A percentile compares a stretch with the other conserved stretches of the same genome.
Evolutionary conservation across 495 filamentous ascomycete species (phyloP).

Genomic region (Penicillium cataractarum): DNA sequence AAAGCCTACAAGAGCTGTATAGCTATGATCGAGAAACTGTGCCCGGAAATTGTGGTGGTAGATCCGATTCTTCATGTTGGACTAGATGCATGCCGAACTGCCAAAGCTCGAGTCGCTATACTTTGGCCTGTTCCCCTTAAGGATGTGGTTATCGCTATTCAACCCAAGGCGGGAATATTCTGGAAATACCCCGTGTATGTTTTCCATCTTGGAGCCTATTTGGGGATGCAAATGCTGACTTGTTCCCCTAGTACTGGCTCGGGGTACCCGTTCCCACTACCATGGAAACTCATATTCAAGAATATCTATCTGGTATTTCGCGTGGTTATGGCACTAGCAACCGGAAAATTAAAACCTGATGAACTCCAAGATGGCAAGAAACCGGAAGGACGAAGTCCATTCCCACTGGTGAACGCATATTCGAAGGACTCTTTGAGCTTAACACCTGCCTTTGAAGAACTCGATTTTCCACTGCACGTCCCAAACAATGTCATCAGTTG

Average conservation of each 20-base stretch:
- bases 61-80: conserved; percentile 56
- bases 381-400: conserved; percentile 31
- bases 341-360: conserved; percentile 29
- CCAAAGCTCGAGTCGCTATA: conserved; percentile 30
- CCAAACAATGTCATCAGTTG: conserved; percentile 51
- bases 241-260: conserved; percentile 39
- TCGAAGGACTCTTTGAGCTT: conserved; percentile 40
- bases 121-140: conserved; percentile 44
- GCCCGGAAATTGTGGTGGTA: conserved; percentile 49
- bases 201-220: neutral
- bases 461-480: conserved; percentile 47
- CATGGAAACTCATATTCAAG: conserved; percentile 41
- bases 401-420: conserved; percentile 39
- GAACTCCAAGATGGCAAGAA: conserved; percentile 24
- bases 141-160: conserved; percentile 45
- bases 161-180: conserved; percentile 36
- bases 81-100: conserved; percentile 48
- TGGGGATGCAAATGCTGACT: conserved; percentile 7
- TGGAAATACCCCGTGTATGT: conserved; percentile 53
- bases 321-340: conserved; percentile 9
- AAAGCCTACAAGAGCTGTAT: conserved; percentile 48
- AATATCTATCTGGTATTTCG: conserved; percentile 40
- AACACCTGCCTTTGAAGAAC: conserved; percentile 42
- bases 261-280: conserved; percentile 51
- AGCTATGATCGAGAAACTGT: conserved; percentile 43